Percentiles rank a stretch among this genome's conserved stretches.
Evolutionary conservation across 2,329 filamentous ascomycete genomes (phyloP).

Genomic region (Botrytis deweyae): DNA sequence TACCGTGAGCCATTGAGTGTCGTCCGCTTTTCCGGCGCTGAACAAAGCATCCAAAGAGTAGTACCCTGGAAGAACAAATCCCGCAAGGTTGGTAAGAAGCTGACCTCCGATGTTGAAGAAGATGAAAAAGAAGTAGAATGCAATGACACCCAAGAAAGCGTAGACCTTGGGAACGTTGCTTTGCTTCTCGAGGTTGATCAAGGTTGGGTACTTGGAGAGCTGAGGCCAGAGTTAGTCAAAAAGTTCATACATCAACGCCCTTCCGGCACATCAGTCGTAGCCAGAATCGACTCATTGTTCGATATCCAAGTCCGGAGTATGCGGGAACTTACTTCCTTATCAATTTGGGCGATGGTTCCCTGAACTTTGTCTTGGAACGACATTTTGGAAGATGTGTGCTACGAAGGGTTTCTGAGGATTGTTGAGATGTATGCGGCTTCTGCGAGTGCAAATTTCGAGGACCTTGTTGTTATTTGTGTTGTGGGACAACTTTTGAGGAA

Average conservation of each 20-base stretch:
- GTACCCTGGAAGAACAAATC: conserved; percentile 80
- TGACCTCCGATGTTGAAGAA: conserved; percentile 90
- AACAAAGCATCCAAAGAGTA: conserved; percentile 81
- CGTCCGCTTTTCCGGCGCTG: conserved; percentile 67
- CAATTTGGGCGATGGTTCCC: conserved; percentile 74
- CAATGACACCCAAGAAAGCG: conserved; percentile 70
- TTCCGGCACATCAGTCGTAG: neutral
- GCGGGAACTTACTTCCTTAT: conserved; percentile 68
- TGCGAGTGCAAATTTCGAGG: conserved; percentile 16
- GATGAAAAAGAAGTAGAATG: conserved; percentile 86
- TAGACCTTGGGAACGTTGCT: conserved; percentile 83
- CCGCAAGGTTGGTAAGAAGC: conserved; percentile 82
- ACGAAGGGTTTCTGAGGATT: neutral
- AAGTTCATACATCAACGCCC: neutral
- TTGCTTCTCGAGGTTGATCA: conserved; percentile 85
- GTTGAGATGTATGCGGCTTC: conserved; percentile 1
- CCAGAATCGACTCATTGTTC: neutral
- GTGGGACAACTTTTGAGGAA: conserved; percentile 9
- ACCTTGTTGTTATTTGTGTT: conserved; percentile 19
- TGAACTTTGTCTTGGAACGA: conserved; percentile 75
- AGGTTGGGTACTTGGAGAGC: conserved; percentile 81
- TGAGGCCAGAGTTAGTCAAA: conserved; percentile 40
- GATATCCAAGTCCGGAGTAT: conserved; percentile 6
- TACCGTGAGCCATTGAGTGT: conserved; percentile 78
- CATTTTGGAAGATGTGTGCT: conserved; percentile 57